Evolutionary conservation across 495 filamentous ascomycete species (phyloP), one percentile per base, ranked within the genome.

Genomic region (Amorphotheca resinae): DNA sequence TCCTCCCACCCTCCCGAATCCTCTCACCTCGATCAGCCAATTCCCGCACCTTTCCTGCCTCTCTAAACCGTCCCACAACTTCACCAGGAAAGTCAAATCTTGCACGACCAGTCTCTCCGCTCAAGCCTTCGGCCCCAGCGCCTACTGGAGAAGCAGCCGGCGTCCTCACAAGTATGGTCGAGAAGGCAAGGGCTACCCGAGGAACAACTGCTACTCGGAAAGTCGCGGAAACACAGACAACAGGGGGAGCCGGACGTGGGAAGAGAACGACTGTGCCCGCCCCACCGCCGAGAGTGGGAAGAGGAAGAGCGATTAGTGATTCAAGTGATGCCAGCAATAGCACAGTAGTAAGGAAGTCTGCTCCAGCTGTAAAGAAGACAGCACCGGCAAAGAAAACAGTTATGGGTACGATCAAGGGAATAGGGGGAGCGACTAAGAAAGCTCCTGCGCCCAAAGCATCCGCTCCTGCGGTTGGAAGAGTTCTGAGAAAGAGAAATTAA

Each of bases 21-120:
- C 71, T 91, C 9, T 91, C 86, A 0, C 85, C 86, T 9, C 80
- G 84, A 52, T 86, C 85, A 0, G 75, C 76, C 20, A 91, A 93
- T 56, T 84, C 82, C 1, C 73, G 82, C 21, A 72, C 79, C 12
- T 66, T 77, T 36, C 79, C 73, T 2, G 66, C 70, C 40, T 79
- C 77, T 3, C 76, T 76, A 6, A 61, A 74, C 23, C 51, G 60
- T 57, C 31, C 51, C 67, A 12, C 63, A 60, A 66, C 64, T 32
- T 59, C 68, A 8, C 63, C 67, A 26, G 56, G 63, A 35, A 65
- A 68, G 31, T 65, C 68, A 3, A 66, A 69, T 35, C 46, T 75
- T 2, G 63, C 74, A 3, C 69, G 64, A 9, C 71, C 70, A 6
- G 63, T 66, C 12, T 75, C 75, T 14, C 70, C 74, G 9, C 50